These are phyloP conservation scores for Viola pubescens DNA, from an alignment of 441 rosid genomes.

Conservation along the genomic window DNA sequence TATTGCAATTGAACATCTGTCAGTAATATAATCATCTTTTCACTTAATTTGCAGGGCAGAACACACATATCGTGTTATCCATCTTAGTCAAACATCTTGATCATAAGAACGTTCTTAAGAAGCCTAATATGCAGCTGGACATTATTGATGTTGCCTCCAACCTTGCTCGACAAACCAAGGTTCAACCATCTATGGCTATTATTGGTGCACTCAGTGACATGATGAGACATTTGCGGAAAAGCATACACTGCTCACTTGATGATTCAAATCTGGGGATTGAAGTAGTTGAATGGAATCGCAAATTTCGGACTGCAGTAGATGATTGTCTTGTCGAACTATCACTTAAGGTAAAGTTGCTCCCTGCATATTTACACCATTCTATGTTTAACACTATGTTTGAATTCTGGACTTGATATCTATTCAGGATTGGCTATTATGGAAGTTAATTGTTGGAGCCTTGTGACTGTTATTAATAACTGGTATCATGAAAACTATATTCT, in stretches of 20 bases:
- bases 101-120: slow-evolving; percentile 72
- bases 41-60: slow-evolving; percentile 42
- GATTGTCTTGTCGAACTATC: slow-evolving; percentile 76
- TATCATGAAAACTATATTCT: too few relatives aligned
- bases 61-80: slow-evolving; percentile 69
- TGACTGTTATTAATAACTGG: too few relatives aligned
- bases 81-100: slow-evolving; percentile 84
- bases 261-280: slow-evolving; percentile 66
- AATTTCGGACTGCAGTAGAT: slow-evolving; percentile 63
- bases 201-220: slow-evolving; percentile 71
- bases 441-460: too few relatives aligned
- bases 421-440: too few relatives aligned
- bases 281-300: slow-evolving; percentile 60
- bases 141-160: slow-evolving; percentile 60
- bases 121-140: slow-evolving; percentile 63
- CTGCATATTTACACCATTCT: too few relatives aligned
- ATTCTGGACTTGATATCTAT: too few relatives aligned
- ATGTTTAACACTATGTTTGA: too few relatives aligned
- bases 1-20: too few relatives aligned
- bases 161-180: slow-evolving; percentile 54
- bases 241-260: slow-evolving; percentile 83
- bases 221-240: slow-evolving; percentile 76
- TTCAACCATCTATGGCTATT: slow-evolving; percentile 57
- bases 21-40: slow-evolving; percentile 1
- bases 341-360: slow-evolving; percentile 39